Evolutionary conservation across 345 rosid genomes (phyloP).

Genomic region (Salix viminalis): DNA sequence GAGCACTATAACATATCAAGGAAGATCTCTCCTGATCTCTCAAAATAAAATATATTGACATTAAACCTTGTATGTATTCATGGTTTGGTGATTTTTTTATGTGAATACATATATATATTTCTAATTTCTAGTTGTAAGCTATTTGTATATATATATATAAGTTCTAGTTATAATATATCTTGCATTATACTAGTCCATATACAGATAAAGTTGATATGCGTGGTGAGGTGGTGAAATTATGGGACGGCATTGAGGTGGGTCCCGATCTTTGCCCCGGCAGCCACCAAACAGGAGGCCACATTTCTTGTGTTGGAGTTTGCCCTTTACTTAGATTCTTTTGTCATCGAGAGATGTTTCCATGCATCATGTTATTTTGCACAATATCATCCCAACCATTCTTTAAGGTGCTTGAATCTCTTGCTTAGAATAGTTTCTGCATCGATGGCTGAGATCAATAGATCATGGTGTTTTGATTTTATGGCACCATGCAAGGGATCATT

Average conservation of each 20-base stretch:
- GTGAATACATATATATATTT: neutral
- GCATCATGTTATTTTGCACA: neutral
- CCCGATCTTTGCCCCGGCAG: conserved; percentile 28
- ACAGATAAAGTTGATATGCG: neutral
- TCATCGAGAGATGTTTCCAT: conserved; percentile 1
- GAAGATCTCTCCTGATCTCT: conserved; percentile 4
- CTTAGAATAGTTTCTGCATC: neutral
- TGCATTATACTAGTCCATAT: conserved; percentile 5
- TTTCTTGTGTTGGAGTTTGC: conserved; percentile 25
- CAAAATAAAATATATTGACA: neutral
- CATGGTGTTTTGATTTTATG: neutral
- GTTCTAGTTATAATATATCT: neutral
- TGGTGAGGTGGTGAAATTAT: conserved; percentile 27
- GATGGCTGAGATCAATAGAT: neutral
- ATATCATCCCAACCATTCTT: neutral
- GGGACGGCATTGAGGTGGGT: conserved; percentile 16
- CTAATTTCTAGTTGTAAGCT: neutral
- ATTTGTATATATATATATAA: neutral
- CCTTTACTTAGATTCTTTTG: conserved; percentile 21
- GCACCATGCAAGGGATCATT: neutral
- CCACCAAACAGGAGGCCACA: conserved; percentile 43
- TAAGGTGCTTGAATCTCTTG: neutral
- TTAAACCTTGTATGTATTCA: neutral
- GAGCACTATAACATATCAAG: neutral
- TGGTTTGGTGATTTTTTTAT: neutral